Evolutionary conservation across 148 eudicot genomes (phyloP).

Genomic region (Rhododendron vialii): DNA sequence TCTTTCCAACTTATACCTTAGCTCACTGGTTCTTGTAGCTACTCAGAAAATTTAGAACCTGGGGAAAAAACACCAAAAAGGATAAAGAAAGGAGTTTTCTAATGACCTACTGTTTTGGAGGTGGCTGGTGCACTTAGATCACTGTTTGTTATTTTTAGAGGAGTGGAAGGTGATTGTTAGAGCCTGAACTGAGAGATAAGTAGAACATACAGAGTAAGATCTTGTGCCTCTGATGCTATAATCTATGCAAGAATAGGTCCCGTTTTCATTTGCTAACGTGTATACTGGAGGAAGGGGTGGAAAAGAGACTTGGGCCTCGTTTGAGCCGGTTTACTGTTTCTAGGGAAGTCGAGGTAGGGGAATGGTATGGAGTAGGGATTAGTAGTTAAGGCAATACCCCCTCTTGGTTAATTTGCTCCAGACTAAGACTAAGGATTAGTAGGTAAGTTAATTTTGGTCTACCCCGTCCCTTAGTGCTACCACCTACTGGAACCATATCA

Average conservation of each 20-base stretch:
- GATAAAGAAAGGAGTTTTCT: neutral
- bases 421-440: neutral
- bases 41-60: neutral
- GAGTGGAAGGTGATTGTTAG: neutral
- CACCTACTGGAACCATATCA: neutral
- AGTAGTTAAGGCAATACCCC: neutral
- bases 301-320: neutral
- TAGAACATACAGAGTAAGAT: neutral
- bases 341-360: neutral
- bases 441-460: neutral
- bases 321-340: neutral
- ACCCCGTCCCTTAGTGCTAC: neutral
- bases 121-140: neutral
- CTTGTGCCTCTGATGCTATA: neutral
- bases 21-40: neutral
- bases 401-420: neutral
- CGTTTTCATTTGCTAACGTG: neutral
- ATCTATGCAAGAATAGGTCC: neutral
- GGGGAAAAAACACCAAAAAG: neutral
- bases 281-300: neutral
- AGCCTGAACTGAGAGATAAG: neutral
- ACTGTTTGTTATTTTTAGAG: neutral
- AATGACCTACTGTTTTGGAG: neutral
- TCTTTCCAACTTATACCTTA: neutral
- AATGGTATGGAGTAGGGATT: neutral